Base-by-base conservation (phyloP, 331 rosid genomes). In the Erythrophleum ivorense region DNA sequence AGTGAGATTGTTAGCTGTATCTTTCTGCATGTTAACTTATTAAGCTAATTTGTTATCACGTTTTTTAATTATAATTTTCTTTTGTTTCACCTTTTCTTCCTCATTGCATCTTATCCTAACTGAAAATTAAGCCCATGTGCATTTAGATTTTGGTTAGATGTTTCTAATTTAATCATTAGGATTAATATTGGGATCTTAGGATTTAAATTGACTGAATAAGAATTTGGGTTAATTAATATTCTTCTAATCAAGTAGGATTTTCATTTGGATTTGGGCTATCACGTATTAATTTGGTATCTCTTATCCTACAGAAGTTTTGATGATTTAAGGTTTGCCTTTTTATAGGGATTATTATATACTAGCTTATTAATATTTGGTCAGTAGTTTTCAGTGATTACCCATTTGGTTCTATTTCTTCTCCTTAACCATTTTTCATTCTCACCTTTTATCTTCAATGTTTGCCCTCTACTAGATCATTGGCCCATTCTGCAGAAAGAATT, bases 71-170 rank as follows among this genome's bases (percentile, higher is more conserved):
- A 3, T 64, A 6, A 62, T 45, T 45, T 48, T 18, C 5, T n/a
- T 77, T 40, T 31, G 9, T 77, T 64, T n/a, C 50, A 46, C 4
- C 16, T 65, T 81, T 31, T 10, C 49, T 80, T 45, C 4, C 12
- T 59, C 54, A 31, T 2, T 67, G 50, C 77, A 66, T 34, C 18
- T 31, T 72, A 43, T 43, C 50, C 9, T 46, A 1, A 55, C 52
- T 45, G 24, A 41, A 46, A 50, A 41, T 34, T 48, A n/a, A 73
- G 50, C 3, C 46, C 65, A 7, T 57, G 9, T 57, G 33, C 24
- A 7, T 19, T 57, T 57, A 19, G 64, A 34, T 19, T 21, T 59
- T 59, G 38, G 1, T 59, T 9, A 8, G 13, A 46, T 46, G 50
- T 46, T 46, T 46, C 50, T 9, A 46, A 9, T 46, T 46, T 46